Evolutionary conservation across 2,329 filamentous ascomycete genomes (phyloP), one percentile per base, ranked within the genome.

Genomic region (Aureobasidium lini): DNA sequence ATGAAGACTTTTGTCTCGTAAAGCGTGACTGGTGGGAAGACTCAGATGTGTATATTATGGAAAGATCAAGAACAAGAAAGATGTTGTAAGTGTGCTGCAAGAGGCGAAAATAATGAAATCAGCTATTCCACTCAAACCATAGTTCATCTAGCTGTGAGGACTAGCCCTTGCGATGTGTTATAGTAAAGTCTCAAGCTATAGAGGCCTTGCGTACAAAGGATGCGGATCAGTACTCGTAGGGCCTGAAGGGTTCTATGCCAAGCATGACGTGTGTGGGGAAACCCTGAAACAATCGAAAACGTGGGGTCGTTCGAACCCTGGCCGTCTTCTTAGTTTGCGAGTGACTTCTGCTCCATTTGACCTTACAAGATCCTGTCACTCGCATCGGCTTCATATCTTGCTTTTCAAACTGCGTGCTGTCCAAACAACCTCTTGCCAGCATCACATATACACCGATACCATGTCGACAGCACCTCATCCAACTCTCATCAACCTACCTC

Each of bases 1-100:
- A 83, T 96, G 75, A 94, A 93, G 84, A 79, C 77, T 64, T 96
- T 97, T 71, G 80, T 96, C 66, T 87, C 89, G 72, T 78, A 75
- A 66, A 39, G n/a, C 32, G n/a, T 18, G 44, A 6, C 10, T 18
- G 1, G 29, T 15, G 8, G 29, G 23, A 29, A 42, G 23, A 34
- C 8, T 11, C 10, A 7, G 34, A 44, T 23, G 23, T 46, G 42
- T 56, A 46, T 29, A 56, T 44, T 43, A 56, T 23, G 29, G 39
- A 36, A n/a, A 43, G 10, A 36, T n/a, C 37, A 23, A 28, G 16
- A 31, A n/a, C 28, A 10, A 16, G 34, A 28, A 28, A 32, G 15
- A 31, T 2, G 49, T 40, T 29, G 28, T 29, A 40, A 36, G 34
- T 40, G 15, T 29, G 36, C 36, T 18, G 29, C 34, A 31, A 31